phyloP scores from a whole-genome alignment of 176 grass and related monocot genomes.

The Triticum timopheevii region DNA sequence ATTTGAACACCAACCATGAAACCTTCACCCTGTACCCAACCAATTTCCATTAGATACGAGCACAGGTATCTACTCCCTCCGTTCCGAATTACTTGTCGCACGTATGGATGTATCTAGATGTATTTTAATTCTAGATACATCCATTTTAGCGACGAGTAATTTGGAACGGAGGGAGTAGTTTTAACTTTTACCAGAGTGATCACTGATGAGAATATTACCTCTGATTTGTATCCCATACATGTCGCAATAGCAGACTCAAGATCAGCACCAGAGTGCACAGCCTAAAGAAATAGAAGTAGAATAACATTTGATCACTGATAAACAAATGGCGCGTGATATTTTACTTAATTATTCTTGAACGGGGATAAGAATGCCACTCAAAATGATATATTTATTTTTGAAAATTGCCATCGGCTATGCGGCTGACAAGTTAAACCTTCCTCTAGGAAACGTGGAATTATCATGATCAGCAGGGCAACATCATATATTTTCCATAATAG shows the following conservation, averaged over 20 bases:
- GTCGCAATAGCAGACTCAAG: constrained; percentile 94
- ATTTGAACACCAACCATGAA: constrained; percentile 99
- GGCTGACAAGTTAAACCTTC: background rate
- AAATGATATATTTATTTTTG: background rate
- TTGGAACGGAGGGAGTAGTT: too few species aligned
- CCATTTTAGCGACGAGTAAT: too few species aligned
- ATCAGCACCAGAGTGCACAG: constrained; percentile 99
- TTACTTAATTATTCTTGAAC: background rate
- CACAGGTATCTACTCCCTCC: too few species aligned
- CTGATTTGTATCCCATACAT: constrained; percentile 94
- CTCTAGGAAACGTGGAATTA: background rate
- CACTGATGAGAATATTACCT: constrained; percentile 50
- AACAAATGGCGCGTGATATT: background rate
- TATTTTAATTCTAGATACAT: too few species aligned
- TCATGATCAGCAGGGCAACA: background rate
- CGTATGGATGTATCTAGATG: too few species aligned
- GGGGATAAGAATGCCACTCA: background rate
- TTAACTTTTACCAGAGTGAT: constrained; percentile 30
- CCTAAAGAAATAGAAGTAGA: constrained; percentile 50
- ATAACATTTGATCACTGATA: constrained; percentile 22
- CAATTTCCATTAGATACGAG: background rate
- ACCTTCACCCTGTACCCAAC: constrained; percentile 73
- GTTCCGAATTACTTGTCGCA: too few species aligned
- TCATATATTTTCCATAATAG: constrained; percentile 6
- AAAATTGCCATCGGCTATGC: background rate